phyloP scores from a whole-genome alignment of 306 rosid species.

The Arachis stenosperma region DNA sequence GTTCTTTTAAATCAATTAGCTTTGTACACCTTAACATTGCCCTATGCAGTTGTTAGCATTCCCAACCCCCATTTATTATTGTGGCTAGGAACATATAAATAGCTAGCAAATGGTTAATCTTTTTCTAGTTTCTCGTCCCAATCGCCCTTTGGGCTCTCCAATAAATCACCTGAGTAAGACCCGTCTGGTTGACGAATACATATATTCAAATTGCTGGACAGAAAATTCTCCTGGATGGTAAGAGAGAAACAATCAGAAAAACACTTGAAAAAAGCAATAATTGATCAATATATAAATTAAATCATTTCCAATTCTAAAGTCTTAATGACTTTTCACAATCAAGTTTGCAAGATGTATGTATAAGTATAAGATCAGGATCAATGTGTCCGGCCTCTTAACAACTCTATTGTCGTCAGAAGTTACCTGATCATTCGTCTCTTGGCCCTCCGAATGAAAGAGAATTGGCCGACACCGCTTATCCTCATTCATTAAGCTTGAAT shows the following conservation, averaged over 20 bases:
- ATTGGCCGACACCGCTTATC: conserved; percentile 94
- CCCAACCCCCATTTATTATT: conserved; percentile 43
- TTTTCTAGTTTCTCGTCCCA: conserved; percentile 57
- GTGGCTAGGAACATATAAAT: conserved; percentile 50
- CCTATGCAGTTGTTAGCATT: conserved; percentile 66
- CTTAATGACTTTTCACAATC: not conserved
- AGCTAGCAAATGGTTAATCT: conserved; percentile 46
- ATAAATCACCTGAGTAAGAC: conserved; percentile 67
- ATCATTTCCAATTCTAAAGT: not conserved
- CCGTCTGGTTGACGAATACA: conserved; percentile 94
- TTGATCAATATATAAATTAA: conserved; percentile 7
- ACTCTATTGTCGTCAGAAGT: no score
- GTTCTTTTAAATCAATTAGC: conserved; percentile 42
- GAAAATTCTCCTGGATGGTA: conserved; percentile 65
- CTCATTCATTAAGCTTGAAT: conserved; percentile 92
- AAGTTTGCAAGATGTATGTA: not conserved
- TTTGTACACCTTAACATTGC: conserved; percentile 62
- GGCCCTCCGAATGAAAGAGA: conserved; percentile 89
- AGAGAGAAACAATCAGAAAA: conserved; percentile 37
- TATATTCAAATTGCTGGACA: conserved; percentile 86
- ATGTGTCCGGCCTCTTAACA: not conserved
- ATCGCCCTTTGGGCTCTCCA: conserved; percentile 83
- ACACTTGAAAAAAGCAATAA: not conserved
- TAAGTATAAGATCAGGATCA: not conserved
- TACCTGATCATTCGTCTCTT: conserved; percentile 78